Conservation (phyloP, 2,329 filamentous ascomycete genomes). For the Didymella segeticola region DNA sequence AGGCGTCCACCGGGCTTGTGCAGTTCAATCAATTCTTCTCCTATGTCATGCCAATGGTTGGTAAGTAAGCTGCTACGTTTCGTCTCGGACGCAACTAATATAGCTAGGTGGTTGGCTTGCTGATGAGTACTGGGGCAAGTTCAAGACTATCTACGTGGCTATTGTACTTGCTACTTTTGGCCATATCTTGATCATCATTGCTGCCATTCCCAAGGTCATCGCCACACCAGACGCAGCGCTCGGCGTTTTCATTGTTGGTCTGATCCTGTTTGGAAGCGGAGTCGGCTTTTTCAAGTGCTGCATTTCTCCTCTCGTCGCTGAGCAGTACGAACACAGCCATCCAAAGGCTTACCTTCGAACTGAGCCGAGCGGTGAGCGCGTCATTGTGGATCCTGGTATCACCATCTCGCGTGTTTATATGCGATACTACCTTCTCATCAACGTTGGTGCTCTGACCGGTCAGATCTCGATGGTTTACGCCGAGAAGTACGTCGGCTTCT, state of each 20-base stretch:
- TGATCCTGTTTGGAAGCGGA: constrained; percentile 52
- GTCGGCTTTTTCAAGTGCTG: constrained; percentile 53
- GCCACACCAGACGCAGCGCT: constrained; percentile 48
- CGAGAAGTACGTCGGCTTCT: constrained; percentile 77
- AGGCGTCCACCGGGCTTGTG: constrained; percentile 32
- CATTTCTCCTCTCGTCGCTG: constrained; percentile 68
- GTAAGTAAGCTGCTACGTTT: constrained; percentile 18
- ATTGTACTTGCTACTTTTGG: constrained; percentile 64
- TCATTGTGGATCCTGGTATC: constrained; percentile 71
- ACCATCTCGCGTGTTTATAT: constrained; percentile 71
- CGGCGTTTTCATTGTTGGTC: constrained; percentile 57
- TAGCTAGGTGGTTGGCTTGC: constrained; percentile 63
- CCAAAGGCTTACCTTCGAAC: constrained; percentile 59
- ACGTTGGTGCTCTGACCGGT: constrained; percentile 67
- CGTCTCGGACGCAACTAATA: constrained; percentile 42
- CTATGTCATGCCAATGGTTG: constrained; percentile 35
- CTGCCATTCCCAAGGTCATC: constrained; percentile 57
- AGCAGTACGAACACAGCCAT: constrained; percentile 67
- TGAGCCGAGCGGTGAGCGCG: constrained; percentile 63
- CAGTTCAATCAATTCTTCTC: constrained; percentile 33
- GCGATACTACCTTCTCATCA: constrained; percentile 76
- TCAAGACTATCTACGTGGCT: constrained; percentile 64
- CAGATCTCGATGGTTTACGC: constrained; percentile 74
- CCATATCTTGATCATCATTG: constrained; percentile 60
- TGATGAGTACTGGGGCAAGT: constrained; percentile 65